Percentiles rank a stretch among this genome's conserved stretches.
Conservation (phyloP, 257 asterid genomes). For the Voacanga thouarsii region DNA sequence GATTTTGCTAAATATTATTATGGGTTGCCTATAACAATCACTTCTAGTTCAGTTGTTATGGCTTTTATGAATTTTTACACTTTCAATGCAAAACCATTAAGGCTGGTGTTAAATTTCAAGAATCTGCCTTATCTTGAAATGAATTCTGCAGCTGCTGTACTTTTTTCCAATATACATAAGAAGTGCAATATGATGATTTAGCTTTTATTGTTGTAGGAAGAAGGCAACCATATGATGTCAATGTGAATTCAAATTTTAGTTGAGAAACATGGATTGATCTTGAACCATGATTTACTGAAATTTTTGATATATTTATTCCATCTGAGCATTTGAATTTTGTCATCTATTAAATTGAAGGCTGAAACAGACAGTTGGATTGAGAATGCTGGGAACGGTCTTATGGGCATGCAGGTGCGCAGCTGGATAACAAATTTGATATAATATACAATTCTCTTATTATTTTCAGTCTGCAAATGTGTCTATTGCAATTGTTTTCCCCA, state of each 20-base stretch:
- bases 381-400: conserved; percentile 88
- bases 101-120: neutral
- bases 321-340: conserved; percentile 7
- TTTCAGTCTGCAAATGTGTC: neutral
- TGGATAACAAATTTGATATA: neutral
- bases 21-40: neutral
- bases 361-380: conserved; percentile 95
- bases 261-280: neutral
- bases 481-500: no score
- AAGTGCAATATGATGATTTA: neutral
- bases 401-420: conserved; percentile 77
- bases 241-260: neutral
- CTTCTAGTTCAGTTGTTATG: neutral
- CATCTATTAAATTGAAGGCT: conserved; percentile 39
- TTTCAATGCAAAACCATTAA: no score
- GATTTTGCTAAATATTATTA: neutral
- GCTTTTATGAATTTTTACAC: neutral
- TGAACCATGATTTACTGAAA: neutral
- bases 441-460: neutral
- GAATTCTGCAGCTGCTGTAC: neutral
- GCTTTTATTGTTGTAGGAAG: neutral
- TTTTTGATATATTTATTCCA: neutral
- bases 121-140: conserved; percentile 2
- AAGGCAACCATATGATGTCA: neutral
- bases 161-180: neutral